Base-by-base conservation (phyloP, 176 grass and related monocot genomes). In the Avena sativa region DNA sequence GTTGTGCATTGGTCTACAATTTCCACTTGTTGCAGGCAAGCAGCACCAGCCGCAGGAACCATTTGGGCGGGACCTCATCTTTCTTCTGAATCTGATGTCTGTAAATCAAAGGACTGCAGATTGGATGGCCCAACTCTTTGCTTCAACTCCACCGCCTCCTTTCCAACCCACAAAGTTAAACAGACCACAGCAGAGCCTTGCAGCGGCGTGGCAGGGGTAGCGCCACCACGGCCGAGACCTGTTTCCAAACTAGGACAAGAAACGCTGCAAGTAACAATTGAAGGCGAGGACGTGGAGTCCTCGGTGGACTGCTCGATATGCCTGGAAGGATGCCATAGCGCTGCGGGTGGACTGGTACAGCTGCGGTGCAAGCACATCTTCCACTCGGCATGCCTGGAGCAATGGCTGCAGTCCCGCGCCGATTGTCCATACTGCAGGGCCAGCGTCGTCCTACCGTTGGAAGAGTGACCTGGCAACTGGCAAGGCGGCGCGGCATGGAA, bases 281-380 rank as follows among this genome's bases (percentile, higher is more conserved):
- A 86, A 28, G 12, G 7, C 5, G 86, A 12, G 1, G 7, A 0
- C 0, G 14, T 4, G 50, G 80, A 36, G 64, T 63, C 62, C 36
- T 80, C 36, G 15, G 47, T 65, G 19, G 89, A 92, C 19, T 92
- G 90, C 9, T 85, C 71, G 55, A 88, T 88, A 61, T 92, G 86
- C 58, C 59, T 91, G 16, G 90, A 91, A 78, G 80, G 62, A n/a
- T 85, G 87, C 67, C 23, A 57, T 40, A 23, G 85, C 55, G 82
- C 68, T 4, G 25, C 25, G 47, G 82, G 43, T 6, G 9, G 67
- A 10, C 78, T 91, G 46, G 71, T 80, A 0, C 70, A 82, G 65
- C 81, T 91, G 47, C 71, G 62, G 12, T 91, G 90, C 76, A 88
- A 67, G 50, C 86, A 91, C 87, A 85, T 65, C 25, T 91, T 91